These are phyloP conservation scores for Sarocladium brachiariae DNA, from an alignment of 2,329 filamentous ascomycete species.

Conservation along the genomic window DNA sequence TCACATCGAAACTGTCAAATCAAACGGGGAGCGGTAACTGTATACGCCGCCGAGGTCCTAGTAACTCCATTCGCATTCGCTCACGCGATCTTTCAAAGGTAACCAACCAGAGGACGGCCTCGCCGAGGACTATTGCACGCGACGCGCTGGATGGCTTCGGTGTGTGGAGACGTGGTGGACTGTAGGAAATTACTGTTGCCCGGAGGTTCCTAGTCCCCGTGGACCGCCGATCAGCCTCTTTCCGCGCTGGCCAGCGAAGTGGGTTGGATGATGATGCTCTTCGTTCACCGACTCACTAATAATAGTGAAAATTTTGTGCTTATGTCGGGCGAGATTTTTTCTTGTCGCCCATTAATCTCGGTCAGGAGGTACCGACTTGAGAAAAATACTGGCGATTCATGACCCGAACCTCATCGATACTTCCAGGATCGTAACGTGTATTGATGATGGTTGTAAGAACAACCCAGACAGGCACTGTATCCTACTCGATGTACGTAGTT, in stretches of 20 bases:
- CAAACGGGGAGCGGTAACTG: not conserved
- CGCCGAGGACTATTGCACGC: not conserved
- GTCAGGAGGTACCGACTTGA: conserved; percentile 1
- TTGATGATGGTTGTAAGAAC: too few relatives aligned
- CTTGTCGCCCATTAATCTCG: not conserved
- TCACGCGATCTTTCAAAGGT: not conserved
- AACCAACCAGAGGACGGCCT: not conserved
- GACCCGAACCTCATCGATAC: not conserved
- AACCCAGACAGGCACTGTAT: too few relatives aligned
- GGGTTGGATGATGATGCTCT: not conserved
- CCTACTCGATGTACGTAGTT: too few relatives aligned
- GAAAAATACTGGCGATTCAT: not conserved
- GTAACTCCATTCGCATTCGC: not conserved
- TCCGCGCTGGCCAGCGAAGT: not conserved
- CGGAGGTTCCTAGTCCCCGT: not conserved
- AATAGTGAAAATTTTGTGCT: conserved; percentile 1
- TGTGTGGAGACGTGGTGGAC: not conserved
- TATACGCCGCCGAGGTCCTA: too few relatives aligned
- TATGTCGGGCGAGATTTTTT: not conserved
- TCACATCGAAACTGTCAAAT: not conserved
- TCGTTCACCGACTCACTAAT: conserved; percentile 2
- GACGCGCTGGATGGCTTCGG: not conserved
- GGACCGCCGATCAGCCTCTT: not conserved
- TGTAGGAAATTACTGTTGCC: conserved; percentile 7
- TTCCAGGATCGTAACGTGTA: too few relatives aligned